These are phyloP conservation scores for Avena eriantha DNA, from an alignment of 176 grass and related monocot genomes.

Conservation along the genomic window DNA sequence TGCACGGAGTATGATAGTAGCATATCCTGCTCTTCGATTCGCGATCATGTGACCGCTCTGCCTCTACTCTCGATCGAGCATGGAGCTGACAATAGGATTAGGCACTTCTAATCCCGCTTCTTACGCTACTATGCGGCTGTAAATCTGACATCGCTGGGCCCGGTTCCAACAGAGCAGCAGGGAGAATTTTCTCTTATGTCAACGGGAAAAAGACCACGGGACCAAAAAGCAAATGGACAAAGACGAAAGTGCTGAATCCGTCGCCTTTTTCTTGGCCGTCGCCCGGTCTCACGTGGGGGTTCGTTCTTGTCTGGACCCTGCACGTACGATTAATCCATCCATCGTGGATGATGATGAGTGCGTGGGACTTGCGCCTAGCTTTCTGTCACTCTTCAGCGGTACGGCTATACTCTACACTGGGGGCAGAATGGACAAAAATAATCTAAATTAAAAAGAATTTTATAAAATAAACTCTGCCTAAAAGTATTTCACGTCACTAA, in stretches of 20 bases:
- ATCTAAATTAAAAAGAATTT: too few species aligned
- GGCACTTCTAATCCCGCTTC: background rate
- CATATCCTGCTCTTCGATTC: background rate
- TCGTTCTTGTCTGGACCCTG: constrained; percentile 33
- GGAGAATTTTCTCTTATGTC: background rate
- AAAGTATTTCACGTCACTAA: too few species aligned
- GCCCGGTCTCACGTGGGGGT: background rate
- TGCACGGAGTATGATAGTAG: constrained; percentile 1
- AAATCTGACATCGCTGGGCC: background rate
- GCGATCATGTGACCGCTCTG: background rate
- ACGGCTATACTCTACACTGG: background rate
- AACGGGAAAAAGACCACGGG: background rate
- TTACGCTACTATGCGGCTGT: background rate
- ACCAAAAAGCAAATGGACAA: background rate
- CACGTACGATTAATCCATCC: background rate
- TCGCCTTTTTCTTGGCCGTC: background rate
- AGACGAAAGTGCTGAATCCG: background rate
- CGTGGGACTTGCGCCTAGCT: background rate
- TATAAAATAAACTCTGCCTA: too few species aligned
- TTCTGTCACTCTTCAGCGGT: constrained; percentile 14
- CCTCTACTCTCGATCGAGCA: background rate
- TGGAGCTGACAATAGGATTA: background rate
- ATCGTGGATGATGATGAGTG: background rate
- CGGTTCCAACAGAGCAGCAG: too few species aligned
- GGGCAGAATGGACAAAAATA: too few species aligned